phyloP scores from a whole-genome alignment of 345 rosid genomes.

The Lumnitzera racemosa region DNA sequence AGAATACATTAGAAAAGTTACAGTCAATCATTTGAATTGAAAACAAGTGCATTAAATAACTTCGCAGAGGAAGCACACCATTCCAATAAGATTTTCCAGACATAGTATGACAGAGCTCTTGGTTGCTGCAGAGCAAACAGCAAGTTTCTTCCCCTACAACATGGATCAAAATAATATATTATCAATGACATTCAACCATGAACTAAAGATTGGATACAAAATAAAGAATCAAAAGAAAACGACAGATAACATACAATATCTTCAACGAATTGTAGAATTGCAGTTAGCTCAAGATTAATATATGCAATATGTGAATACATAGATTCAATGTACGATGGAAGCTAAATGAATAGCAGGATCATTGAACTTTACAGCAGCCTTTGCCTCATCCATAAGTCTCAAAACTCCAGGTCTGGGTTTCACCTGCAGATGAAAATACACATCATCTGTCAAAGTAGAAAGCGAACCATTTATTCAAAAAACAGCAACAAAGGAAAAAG shows the following conservation, averaged over 20 bases:
- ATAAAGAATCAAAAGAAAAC: neutral
- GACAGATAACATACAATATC: neutral
- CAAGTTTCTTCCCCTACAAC: conserved; percentile 62
- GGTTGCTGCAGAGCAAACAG: conserved; percentile 97
- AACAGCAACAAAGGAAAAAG: too few relatives aligned
- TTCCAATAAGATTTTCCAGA: conserved; percentile 81
- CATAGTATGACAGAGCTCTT: conserved; percentile 90
- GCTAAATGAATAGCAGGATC: neutral
- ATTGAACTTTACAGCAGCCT: conserved; percentile 63
- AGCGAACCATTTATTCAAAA: too few relatives aligned
- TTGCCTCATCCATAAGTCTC: conserved; percentile 90
- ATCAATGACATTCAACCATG: neutral
- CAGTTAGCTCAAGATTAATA: too few relatives aligned
- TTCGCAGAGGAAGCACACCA: conserved; percentile 31
- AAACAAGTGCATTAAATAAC: neutral
- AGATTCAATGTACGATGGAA: neutral
- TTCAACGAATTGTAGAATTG: neutral
- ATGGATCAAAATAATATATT: neutral
- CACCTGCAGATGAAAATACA: conserved; percentile 40
- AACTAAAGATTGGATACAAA: too few relatives aligned
- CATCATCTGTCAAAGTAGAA: conserved; percentile 2
- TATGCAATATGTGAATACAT: neutral
- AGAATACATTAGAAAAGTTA: conserved; percentile 4
- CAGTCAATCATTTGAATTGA: neutral
- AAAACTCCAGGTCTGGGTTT: conserved; percentile 87